Conservation (phyloP, 1,284 basidiomycete genomes). For the Earliella scabrosa region DNA sequence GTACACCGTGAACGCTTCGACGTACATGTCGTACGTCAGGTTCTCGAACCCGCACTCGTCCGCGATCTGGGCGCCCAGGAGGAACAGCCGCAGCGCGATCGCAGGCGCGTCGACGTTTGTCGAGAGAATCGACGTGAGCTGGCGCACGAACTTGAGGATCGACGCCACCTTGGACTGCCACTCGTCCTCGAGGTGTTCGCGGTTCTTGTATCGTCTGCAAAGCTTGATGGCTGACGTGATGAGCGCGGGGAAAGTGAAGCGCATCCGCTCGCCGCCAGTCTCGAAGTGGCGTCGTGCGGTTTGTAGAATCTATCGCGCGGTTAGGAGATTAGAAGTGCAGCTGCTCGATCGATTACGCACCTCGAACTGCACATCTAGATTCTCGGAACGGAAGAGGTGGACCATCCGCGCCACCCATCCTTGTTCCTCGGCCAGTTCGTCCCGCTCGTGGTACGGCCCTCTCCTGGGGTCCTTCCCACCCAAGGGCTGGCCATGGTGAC, state of each 20-base stretch:
- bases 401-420: conserved; percentile 98
- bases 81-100: conserved; percentile 88
- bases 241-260: conserved; percentile 92
- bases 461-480: conserved; percentile 56
- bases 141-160: conserved; percentile 91
- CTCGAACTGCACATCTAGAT: conserved; percentile 85
- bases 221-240: conserved; percentile 91
- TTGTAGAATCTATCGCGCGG: conserved; percentile 72
- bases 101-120: conserved; percentile 90
- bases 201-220: conserved; percentile 84
- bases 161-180: conserved; percentile 83
- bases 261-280: conserved; percentile 90
- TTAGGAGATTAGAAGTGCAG: not conserved
- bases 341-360: conserved; percentile 46
- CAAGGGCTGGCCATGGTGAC: conserved; percentile 34
- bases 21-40: conserved; percentile 93
- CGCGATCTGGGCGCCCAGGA: conserved; percentile 91
- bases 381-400: conserved; percentile 88
- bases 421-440: conserved; percentile 95
- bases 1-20: conserved; percentile 94
- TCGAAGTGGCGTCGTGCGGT: conserved; percentile 87
- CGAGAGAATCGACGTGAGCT: conserved; percentile 88
- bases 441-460: conserved; percentile 68
- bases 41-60: conserved; percentile 95
- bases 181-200: conserved; percentile 75